Base-by-base conservation (phyloP, 805 yeast genomes). In the Saturnispora dispora region DNA sequence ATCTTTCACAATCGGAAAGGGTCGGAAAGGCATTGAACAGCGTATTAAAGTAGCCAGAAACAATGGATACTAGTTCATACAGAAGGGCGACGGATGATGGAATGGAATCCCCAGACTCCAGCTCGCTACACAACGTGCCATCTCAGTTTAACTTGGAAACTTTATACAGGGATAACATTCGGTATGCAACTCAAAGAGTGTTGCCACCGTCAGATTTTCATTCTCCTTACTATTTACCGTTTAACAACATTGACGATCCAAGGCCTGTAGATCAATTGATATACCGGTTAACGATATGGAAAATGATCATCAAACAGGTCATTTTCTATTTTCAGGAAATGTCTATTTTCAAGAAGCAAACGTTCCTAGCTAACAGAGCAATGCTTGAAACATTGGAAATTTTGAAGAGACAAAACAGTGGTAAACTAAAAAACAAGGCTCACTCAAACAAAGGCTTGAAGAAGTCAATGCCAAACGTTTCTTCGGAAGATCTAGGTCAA, bases 261-360 rank as follows among this genome's bases (percentile, higher is more conserved):
- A 60, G 61, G 45, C 72, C 72, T 8, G 74, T 79, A 5, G 82
- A 78, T 57, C 73, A 74, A 28, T 64, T 78, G 55, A 77, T 79
- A 32, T 72, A 72, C 52, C 62, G 83, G 50, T 78, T 78, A 59
- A 75, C 73, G 51, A 78, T 81, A n/a, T 78, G 81, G 80, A 69
- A 81, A 50, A 71, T 72, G 61, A 71, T 78, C 51, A 70, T 78
- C 55, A 78, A 76, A 60, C 82, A 78, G 57, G 65, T 78, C 54
- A 71, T 77, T 27, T 70, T 70, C 55, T 78, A 78, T 58, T 71
- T 78, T 53, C 72, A 71, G 56, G 82, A 78, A 57, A 65, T 76
- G 52, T 64, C 75, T 36, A 63, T 77, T 48, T 76, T 77, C 51
- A 77, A 76, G 60, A 79, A 77, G 58, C 79, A 76, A 51, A 64